phyloP scores from a whole-genome alignment of 2,329 filamentous ascomycete species.

The Epichloe elymi region DNA sequence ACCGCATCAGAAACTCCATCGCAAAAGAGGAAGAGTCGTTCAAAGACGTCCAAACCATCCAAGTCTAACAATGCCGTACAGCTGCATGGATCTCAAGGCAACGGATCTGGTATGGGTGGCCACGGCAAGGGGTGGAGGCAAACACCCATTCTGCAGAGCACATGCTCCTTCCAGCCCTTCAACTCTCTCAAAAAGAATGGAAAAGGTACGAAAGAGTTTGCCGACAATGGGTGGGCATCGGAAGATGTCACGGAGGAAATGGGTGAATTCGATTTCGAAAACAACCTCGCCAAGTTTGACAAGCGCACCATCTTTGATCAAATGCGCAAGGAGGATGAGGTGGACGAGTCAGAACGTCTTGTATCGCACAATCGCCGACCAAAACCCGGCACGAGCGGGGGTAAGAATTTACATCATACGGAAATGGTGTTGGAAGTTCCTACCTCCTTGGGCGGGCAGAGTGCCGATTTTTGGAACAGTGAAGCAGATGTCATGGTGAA shows the following conservation, averaged over 20 bases:
- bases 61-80: constrained; percentile 15
- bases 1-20: constrained; percentile 12
- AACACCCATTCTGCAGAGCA: constrained; percentile 47
- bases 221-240: constrained; percentile 80
- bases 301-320: constrained; percentile 86
- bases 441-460: constrained; percentile 22
- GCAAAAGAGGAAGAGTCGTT: constrained; percentile 19
- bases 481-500: constrained; percentile 52
- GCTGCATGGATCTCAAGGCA: constrained; percentile 14
- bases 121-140: constrained; percentile 45
- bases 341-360: constrained; percentile 81
- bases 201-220: constrained; percentile 28
- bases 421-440: constrained; percentile 76
- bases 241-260: constrained; percentile 93
- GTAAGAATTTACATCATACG: constrained; percentile 82
- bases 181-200: constrained; percentile 44
- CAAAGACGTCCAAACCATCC: constrained; percentile 19
- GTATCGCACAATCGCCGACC: constrained; percentile 72
- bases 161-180: constrained; percentile 49
- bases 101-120: constrained; percentile 15
- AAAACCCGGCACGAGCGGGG: constrained; percentile 58
- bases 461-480: constrained; percentile 56
- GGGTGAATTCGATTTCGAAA: constrained; percentile 88
- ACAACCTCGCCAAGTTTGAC: constrained; percentile 85
- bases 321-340: constrained; percentile 75